Percentiles rank a stretch among this genome's conserved stretches.
Conservation (phyloP, 2,329 filamentous ascomycete species). For the Fusarium multiceps region DNA sequence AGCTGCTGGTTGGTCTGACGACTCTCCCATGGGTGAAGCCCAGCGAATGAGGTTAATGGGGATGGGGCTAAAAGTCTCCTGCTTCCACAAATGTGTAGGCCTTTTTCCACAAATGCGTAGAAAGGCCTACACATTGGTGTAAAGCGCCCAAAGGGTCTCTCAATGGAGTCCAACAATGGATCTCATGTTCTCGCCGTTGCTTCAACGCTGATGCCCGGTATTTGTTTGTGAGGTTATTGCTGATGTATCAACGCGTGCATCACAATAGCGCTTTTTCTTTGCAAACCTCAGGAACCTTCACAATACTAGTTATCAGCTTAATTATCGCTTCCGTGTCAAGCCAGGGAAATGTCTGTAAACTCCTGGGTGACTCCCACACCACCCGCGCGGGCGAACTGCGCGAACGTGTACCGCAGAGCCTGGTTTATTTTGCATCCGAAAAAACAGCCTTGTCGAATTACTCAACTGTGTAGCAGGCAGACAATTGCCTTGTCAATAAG, state of each 20-base stretch:
- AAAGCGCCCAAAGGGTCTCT: neutral
- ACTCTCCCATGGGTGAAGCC: neutral
- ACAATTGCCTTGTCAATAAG: slow-evolving; percentile 2
- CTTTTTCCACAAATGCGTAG: neutral
- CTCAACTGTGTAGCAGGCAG: slow-evolving; percentile 3
- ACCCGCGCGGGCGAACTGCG: neutral
- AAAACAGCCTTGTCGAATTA: neutral
- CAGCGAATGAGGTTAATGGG: slow-evolving; percentile 4
- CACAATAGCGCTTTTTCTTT: neutral
- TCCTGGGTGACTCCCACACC: neutral
- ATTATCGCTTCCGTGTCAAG: neutral
- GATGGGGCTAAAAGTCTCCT: neutral
- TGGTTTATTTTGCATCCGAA: neutral
- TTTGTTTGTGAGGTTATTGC: neutral
- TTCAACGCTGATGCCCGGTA: neutral
- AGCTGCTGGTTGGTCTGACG: neutral
- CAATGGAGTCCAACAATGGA: neutral
- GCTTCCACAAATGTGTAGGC: neutral
- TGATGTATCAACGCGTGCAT: neutral
- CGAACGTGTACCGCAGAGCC: neutral
- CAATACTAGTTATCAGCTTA: neutral
- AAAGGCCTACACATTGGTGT: neutral
- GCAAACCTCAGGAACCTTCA: neutral
- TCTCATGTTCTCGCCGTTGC: neutral
- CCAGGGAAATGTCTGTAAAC: neutral